A percentile compares a stretch with the other conserved stretches of the same genome.
Evolutionary conservation across 139 green algal genomes (phyloP).

Genomic region (Micromonas commoda): DNA sequence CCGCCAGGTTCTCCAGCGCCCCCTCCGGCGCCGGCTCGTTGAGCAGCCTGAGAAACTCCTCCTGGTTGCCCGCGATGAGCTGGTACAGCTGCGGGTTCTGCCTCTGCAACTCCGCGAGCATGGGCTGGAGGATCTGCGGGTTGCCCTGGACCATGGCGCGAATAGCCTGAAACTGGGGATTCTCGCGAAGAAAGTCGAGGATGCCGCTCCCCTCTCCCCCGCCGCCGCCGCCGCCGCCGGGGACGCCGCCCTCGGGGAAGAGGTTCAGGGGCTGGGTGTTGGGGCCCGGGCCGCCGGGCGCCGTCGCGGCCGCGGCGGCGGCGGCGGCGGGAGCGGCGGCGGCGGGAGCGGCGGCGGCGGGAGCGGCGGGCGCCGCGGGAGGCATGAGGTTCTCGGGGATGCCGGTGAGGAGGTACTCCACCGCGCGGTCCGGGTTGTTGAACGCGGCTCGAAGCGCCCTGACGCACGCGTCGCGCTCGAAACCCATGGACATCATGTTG

Average conservation of each 20-base stretch:
- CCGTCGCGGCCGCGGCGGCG: conserved; percentile 24
- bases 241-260: conserved; percentile 49
- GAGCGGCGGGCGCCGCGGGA: conserved; percentile 21
- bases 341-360: conserved; percentile 15
- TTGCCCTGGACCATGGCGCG: conserved; percentile 79
- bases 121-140: conserved; percentile 85
- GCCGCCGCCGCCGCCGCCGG: conserved; percentile 32
- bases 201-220: conserved; percentile 34
- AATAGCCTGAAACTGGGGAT: conserved; percentile 78
- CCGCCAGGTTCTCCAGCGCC: conserved; percentile 33
- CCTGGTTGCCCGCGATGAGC: conserved; percentile 76
- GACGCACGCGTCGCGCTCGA: conserved; percentile 48
- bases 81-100: conserved; percentile 79
- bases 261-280: conserved; percentile 82
- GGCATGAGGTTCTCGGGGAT: conserved; percentile 58
- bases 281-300: conserved; percentile 17
- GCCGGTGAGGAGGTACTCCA: conserved; percentile 97
- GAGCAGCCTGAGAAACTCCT: conserved; percentile 87
- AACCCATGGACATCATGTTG: conserved; percentile 91
- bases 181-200: conserved; percentile 72
- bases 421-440: conserved; percentile 97
- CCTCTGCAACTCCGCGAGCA: conserved; percentile 92
- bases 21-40: conserved; percentile 61
- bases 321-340: background rate
- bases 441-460: conserved; percentile 88